Evolutionary conservation across 176 grass and related monocot species (phyloP), one percentile per base, ranked within the genome.

Genomic region (Elymus sibiricus): DNA sequence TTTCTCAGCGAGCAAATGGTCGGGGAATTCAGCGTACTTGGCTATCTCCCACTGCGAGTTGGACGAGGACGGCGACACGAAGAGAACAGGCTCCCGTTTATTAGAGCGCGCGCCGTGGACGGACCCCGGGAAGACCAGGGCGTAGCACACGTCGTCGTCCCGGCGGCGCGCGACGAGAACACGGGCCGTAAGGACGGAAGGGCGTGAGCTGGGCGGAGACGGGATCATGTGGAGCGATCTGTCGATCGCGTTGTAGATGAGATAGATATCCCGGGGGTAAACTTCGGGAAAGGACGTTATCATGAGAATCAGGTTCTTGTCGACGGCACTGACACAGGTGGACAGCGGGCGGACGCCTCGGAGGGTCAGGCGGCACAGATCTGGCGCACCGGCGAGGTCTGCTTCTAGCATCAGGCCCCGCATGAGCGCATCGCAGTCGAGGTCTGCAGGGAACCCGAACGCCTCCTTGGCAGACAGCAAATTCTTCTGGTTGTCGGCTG

Each of bases 181-280:
- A 7, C 6, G 0, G 1, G 0, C 2, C 9, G 68, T 42, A 1
- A 1, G 2, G 37, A 42, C 2, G 0, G 68, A 22, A 13, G 10
- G 21, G 22, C 2, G 5, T 0, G 10, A 15, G 5, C 6, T 39
- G n/a, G 69, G 37, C 11, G 6, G 6, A 37, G 3, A 3, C 2
- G 70, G 38, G 11, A 73, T 43, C 70, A 73, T 44, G 70, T 4
- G 39, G 39, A 73, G 70, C 39, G 70, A 73, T 22, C 70, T 44
- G 11, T 73, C 70, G 5, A 44, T 2, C 19, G 12, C 11, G 70
- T 73, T 4, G 70, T 73, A 73, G 22, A 73, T 16, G 70, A 73
- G 42, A 44, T 39, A 6, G 25, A 11, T n/a, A 26, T n/a, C 0
- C 6, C 11, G 6, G 39, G 11, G 4, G 6, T 26, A 25, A 9